Evolutionary conservation across 192 early-diverging fungal genomes (phyloP).

Genomic region (Chytriomyces hyalinus): DNA sequence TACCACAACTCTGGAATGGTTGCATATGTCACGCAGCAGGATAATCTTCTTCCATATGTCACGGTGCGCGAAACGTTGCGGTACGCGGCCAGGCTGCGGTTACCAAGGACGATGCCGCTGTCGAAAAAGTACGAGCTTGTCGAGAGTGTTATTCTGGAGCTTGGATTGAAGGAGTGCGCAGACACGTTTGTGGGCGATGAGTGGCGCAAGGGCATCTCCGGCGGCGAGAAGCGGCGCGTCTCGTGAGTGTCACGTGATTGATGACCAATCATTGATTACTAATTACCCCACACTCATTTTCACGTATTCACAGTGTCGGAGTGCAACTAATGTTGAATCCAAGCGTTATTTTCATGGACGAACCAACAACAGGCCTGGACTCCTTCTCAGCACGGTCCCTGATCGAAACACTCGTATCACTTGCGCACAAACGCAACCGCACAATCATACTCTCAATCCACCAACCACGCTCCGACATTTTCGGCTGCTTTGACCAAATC

Average conservation of each 20-base stretch:
- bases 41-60: conserved; percentile 53
- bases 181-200: conserved; percentile 55
- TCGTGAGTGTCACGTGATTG: conserved; percentile 42
- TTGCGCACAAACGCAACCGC: conserved; percentile 42
- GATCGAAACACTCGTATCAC: conserved; percentile 58
- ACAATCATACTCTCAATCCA: conserved; percentile 87
- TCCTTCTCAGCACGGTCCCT: conserved; percentile 69
- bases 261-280: neutral
- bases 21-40: conserved; percentile 57
- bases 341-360: conserved; percentile 58
- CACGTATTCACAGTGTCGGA: conserved; percentile 76
- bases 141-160: conserved; percentile 48
- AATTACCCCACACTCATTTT: no score
- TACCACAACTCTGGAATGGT: conserved; percentile 37
- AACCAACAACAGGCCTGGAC: conserved; percentile 70
- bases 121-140: conserved; percentile 43
- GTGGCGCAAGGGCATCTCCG: conserved; percentile 65
- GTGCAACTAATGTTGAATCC: conserved; percentile 79
- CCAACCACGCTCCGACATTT: conserved; percentile 84
- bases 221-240: conserved; percentile 87
- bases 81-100: conserved; percentile 72
- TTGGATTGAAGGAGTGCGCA: conserved; percentile 54
- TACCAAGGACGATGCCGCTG: conserved; percentile 50
- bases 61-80: conserved; percentile 74
- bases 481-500: conserved; percentile 81